phyloP scores from a whole-genome alignment of 805 yeast genomes.

The Ogataea zsoltii region DNA sequence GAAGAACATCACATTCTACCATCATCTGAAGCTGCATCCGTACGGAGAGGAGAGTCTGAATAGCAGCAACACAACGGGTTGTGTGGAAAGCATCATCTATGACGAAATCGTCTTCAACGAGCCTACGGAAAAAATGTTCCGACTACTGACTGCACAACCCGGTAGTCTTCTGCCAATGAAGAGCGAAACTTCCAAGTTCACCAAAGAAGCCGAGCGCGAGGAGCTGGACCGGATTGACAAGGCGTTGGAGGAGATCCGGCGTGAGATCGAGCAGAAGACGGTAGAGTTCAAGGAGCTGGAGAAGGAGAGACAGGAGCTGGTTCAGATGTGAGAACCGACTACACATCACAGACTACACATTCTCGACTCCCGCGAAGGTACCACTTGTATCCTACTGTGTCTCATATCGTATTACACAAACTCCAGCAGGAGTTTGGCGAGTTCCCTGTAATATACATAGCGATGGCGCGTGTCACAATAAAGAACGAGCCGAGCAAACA shows the following conservation, averaged over 20 bases:
- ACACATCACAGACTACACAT: no score
- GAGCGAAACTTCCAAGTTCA: conserved; percentile 28
- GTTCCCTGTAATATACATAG: no score
- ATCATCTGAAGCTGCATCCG: conserved; percentile 90
- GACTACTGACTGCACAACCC: conserved; percentile 68
- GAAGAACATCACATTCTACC: conserved; percentile 81
- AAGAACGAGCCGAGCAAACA: no score
- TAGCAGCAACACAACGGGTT: conserved; percentile 33
- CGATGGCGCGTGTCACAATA: no score
- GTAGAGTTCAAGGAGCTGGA: conserved; percentile 32
- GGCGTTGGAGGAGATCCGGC: conserved; percentile 31
- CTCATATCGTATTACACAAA: conserved; percentile 5
- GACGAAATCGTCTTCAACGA: conserved; percentile 95
- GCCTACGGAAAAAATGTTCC: conserved; percentile 89
- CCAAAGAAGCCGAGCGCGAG: conserved; percentile 59
- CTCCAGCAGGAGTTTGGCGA: no score
- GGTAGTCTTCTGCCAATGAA: conserved; percentile 49
- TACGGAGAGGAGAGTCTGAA: conserved; percentile 44
- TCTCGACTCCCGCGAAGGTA: no score
- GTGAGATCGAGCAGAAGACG: conserved; percentile 26
- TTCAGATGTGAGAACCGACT: conserved; percentile 10
- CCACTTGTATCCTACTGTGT: not conserved
- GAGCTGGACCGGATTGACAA: conserved; percentile 58
- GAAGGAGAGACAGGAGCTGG: conserved; percentile 30
- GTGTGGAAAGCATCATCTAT: conserved; percentile 63